Percentiles rank a stretch among this genome's conserved stretches.
These are phyloP conservation scores for Plectosphaerella plurivora DNA, from an alignment of 2,329 filamentous ascomycete genomes.

Conservation along the genomic window DNA sequence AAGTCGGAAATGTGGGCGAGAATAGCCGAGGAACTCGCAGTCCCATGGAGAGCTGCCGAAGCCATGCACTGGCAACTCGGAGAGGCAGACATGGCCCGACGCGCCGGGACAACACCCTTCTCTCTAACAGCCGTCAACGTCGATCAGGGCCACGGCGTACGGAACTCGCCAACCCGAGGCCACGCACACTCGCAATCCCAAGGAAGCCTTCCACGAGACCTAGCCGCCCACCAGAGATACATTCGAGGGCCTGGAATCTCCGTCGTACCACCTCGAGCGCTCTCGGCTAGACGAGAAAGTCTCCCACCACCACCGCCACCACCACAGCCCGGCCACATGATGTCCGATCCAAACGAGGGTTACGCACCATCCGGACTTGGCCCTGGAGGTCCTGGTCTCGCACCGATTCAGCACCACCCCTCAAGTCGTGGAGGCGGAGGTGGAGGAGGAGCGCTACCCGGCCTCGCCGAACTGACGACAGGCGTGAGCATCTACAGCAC, in stretches of 20 bases:
- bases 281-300: constrained; percentile 37
- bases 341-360: constrained; percentile 24
- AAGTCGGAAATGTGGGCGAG: constrained; percentile 98
- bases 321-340: constrained; percentile 19
- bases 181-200: constrained; percentile 43
- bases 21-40: constrained; percentile 88
- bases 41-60: constrained; percentile 93
- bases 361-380: constrained; percentile 22
- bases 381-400: constrained; percentile 36
- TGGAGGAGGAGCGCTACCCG: constrained; percentile 43
- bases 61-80: constrained; percentile 98
- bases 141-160: constrained; percentile 21
- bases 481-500: constrained; percentile 57
- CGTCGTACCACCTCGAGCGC: constrained; percentile 18
- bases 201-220: constrained; percentile 34
- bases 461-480: constrained; percentile 60
- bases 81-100: constrained; percentile 87
- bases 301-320: constrained; percentile 23
- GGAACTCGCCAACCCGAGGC: constrained; percentile 11
- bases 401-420: constrained; percentile 46
- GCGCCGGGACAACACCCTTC: constrained; percentile 83
- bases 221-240: constrained; percentile 13
- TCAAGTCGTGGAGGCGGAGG: constrained; percentile 22
- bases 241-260: constrained; percentile 28
- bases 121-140: constrained; percentile 56